Base-by-base conservation (phyloP, 1,139 yeast species). In the Debaryomyces robertsiae region DNA sequence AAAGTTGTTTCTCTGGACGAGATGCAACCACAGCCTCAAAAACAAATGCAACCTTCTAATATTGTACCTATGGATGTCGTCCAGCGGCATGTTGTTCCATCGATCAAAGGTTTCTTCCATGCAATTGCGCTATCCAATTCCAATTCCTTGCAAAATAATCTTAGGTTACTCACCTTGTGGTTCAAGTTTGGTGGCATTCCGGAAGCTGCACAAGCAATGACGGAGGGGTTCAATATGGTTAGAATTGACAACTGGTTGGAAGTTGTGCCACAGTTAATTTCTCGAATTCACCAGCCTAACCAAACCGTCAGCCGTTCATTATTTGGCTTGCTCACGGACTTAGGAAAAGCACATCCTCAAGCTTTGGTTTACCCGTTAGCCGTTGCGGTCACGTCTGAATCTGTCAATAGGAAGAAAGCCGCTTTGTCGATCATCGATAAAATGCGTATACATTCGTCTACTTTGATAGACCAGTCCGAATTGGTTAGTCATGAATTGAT, bases 341-440 rank as follows among this genome's bases (percentile, higher is more conserved):
- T 94, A 25, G 98, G 98, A 37, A 83, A 87, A 51, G 94, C 93
- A 1, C 98, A 94, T 62, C 98, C 99, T 0, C 98, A 94, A 58
- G 97, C 98, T 0, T 75, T 94, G 53, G 94, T 93, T 3, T 91
- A 90, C 57, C 98, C 98, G 3, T 72, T 94, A 46, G 93, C 96
- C 2, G 99, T 94, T 45, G 97, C 98, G 5, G 90, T 91, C 36
- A 91, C 95, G 47, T 88, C 97, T 0, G 97, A 93, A 52, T 87
- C 95, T 49, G 80, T 86, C 17, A 85, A 84, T 14, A 79, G 98
- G 54, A 94, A 90, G 63, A 79, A 81, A 55, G 98, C 98, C 0
- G 99, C 99, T 0, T 71, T 83, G 49, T 85, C 91, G 1, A 90
- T 94, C 43, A 83, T 94, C 52, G 96, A 90, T 48, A 89, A 89